Percentiles rank a stretch among this genome's conserved stretches.
These are phyloP conservation scores for Vitis riparia DNA, from an alignment of 164 flowering plant genomes.

Conservation along the genomic window DNA sequence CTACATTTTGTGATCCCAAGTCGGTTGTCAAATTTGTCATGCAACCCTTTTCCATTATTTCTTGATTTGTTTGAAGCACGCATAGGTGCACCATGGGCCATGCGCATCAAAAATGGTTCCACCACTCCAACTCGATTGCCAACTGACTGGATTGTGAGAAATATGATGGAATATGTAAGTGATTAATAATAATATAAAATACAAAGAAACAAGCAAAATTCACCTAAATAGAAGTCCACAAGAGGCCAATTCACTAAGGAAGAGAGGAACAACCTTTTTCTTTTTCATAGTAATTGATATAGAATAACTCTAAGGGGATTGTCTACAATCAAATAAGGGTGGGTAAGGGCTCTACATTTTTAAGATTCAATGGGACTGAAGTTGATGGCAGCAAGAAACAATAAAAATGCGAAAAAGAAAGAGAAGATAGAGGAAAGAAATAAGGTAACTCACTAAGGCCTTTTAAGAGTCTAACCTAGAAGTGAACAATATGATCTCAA, in stretches of 20 bases:
- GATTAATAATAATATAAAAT: constrained; percentile 3
- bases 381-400: no score
- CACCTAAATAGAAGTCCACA: not conserved
- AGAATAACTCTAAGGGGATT: no score
- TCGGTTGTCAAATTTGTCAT: constrained; percentile 28
- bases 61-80: constrained; percentile 40
- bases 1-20: constrained; percentile 24
- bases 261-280: not conserved
- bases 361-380: no score
- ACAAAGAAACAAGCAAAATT: not conserved
- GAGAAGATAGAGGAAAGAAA: no score
- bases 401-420: no score
- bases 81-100: constrained; percentile 95
- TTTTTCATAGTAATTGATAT: not conserved
- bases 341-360: no score
- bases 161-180: not conserved
- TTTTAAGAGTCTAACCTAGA: no score
- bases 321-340: no score
- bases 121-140: constrained; percentile 90
- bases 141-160: constrained; percentile 67
- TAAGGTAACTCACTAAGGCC: no score
- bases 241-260: not conserved
- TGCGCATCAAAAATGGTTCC: constrained; percentile 96
- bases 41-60: constrained; percentile 38
- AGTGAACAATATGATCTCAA: no score